These are phyloP conservation scores for Diophrys sp. DNA, from an alignment of 73 alveolate species.

Conservation along the genomic window DNA sequence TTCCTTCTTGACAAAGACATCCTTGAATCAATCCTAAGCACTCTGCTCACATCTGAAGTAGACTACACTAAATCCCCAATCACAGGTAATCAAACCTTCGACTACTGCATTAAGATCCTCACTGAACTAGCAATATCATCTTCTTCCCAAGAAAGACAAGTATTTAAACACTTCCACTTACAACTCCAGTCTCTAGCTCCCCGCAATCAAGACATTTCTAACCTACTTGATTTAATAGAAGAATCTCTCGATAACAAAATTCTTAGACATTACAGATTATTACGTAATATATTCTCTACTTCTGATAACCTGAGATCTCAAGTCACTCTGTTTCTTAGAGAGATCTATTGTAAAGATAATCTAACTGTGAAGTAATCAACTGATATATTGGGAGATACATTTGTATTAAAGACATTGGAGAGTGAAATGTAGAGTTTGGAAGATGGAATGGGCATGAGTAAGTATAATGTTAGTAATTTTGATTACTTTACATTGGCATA, in stretches of 20 bases:
- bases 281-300: neutral
- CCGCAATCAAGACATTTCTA: neutral
- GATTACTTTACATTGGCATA: neutral
- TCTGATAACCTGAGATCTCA: neutral
- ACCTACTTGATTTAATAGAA: neutral
- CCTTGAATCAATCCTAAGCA: no score
- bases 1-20: neutral
- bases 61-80: no score
- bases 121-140: neutral
- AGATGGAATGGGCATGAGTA: neutral
- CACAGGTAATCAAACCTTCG: neutral
- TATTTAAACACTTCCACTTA: neutral
- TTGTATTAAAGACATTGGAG: neutral
- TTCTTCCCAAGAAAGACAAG: neutral
- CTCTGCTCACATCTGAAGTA: no score
- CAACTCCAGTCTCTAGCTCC: neutral
- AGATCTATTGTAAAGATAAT: neutral
- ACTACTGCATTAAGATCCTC: neutral
- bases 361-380: neutral
- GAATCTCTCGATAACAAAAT: neutral
- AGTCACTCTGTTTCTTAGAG: neutral
- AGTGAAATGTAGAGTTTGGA: neutral
- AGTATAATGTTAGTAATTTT: neutral
- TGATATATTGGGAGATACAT: neutral
- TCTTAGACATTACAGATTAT: neutral